phyloP scores from a whole-genome alignment of 2,329 filamentous ascomycete species.

The Xylaria sp. region DNA sequence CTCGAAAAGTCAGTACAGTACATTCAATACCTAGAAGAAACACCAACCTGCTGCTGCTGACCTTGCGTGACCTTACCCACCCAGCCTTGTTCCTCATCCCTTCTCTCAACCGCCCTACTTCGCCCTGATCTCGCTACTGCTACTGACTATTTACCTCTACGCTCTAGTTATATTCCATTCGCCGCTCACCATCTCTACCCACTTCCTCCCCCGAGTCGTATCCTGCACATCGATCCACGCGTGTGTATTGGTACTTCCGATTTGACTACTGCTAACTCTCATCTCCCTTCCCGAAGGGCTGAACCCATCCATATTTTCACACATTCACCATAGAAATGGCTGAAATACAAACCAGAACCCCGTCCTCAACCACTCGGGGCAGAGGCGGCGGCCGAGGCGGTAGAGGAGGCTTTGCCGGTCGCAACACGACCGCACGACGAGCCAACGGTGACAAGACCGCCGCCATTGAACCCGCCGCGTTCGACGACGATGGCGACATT shows the following conservation, averaged over 20 bases:
- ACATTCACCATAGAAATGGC: slow-evolving; percentile 76
- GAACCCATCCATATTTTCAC: slow-evolving; percentile 46
- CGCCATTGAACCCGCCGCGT: slow-evolving; percentile 66
- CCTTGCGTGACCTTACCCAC: background rate
- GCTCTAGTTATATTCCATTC: slow-evolving; percentile 15
- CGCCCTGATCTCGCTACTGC: background rate
- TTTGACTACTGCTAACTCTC: slow-evolving; percentile 42
- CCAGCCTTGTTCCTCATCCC: slow-evolving; percentile 11
- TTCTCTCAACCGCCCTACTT: background rate
- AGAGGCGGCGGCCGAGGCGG: slow-evolving; percentile 91
- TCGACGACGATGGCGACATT: slow-evolving; percentile 87
- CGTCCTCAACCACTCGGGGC: slow-evolving; percentile 78
- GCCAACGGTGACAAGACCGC: slow-evolving; percentile 79
- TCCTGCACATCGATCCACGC: slow-evolving; percentile 28
- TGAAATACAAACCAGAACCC: slow-evolving; percentile 86
- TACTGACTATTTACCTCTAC: background rate
- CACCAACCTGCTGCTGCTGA: slow-evolving; percentile 15
- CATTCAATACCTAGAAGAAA: background rate
- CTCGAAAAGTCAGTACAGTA: slow-evolving; percentile 37
- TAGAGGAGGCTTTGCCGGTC: slow-evolving; percentile 76
- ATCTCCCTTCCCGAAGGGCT: slow-evolving; percentile 49
- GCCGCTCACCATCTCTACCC: slow-evolving; percentile 14
- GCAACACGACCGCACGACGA: slow-evolving; percentile 64
- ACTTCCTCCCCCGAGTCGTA: slow-evolving; percentile 18
- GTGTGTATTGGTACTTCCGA: slow-evolving; percentile 45